Evolutionary conservation across 352 stramenopile species (phyloP), one percentile per base, ranked within the genome.

Genomic region (Pythium inflatum): DNA sequence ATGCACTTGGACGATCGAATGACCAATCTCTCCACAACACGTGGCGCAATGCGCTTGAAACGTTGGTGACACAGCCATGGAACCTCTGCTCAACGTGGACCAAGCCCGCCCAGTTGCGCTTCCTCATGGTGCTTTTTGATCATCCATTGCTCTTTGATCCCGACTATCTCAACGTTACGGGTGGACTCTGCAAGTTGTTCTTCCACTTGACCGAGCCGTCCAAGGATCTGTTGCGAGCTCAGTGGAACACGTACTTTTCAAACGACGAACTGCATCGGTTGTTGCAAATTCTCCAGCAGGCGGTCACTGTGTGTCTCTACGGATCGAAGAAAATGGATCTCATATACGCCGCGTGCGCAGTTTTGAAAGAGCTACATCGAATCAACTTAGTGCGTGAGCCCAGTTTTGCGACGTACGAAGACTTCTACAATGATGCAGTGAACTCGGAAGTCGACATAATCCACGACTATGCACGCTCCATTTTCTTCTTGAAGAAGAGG

Each of bases 371-470:
- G 40, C 75, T 94, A n/a, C 78, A 92, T 33, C 66, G 73, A 48
- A 83, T 94, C 51, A 94, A 94, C 49, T 41, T 67, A 27, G 57
- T 75, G 22, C 75, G 83, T 27, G 48, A 61, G 2, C 75, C 76
- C 16, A 68, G 69, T 13, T 92, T 92, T 71, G 82, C 82, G 7
- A 77, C 70, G 2, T 92, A 90, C 61, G 74, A 88, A 12, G 84
- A 89, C 49, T 92, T 94, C 61, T 94, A 94, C 62, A 94, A 94
- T 59, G 87, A 94, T 36, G 87, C 87, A 0, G 83, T 92, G 13
- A 94, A 94, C 66, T 88, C 79, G 7, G 87, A 94, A 70, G 79
- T 92, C n/a, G 86, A 94, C 58, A 79, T 94, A 36, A 78, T 92
- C 13, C 74, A 90, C 53, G 87, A 94, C 70, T 94, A 94, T 57